Evolutionary conservation across 805 yeast species (phyloP).

Genomic region (Tetrapisispora nanseiensis): DNA sequence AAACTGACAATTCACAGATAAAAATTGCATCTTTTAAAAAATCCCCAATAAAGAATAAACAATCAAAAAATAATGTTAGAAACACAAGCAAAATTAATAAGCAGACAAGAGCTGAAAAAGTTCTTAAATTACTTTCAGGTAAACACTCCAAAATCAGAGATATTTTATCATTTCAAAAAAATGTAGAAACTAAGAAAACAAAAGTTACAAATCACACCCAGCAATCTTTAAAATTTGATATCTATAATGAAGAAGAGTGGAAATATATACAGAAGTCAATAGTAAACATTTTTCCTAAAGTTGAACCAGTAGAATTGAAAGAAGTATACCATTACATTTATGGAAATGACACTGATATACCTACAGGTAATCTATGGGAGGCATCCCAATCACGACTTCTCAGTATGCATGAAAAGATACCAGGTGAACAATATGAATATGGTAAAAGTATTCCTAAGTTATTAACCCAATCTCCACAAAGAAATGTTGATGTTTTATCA

Average conservation of each 20-base stretch:
- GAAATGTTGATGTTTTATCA: constrained; percentile 12
- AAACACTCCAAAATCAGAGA: constrained; percentile 24
- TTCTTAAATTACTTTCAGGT: constrained; percentile 24
- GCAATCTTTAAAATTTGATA: constrained; percentile 8
- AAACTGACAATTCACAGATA: background rate
- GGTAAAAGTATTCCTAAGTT: background rate
- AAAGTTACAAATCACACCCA: background rate
- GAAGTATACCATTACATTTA: constrained; percentile 20
- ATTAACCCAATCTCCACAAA: background rate
- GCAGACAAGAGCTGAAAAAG: constrained; percentile 9
- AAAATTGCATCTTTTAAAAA: background rate
- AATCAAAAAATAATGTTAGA: background rate
- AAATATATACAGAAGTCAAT: constrained; percentile 11
- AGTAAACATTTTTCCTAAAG: constrained; percentile 16
- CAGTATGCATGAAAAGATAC: background rate
- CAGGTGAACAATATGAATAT: background rate
- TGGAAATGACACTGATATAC: constrained; percentile 11
- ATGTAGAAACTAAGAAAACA: background rate
- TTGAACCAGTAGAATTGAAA: constrained; percentile 13
- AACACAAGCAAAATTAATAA: background rate
- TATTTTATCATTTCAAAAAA: constrained; percentile 10
- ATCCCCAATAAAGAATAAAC: background rate
- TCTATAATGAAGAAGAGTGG: constrained; percentile 27
- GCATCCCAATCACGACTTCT: constrained; percentile 16
- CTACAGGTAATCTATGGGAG: constrained; percentile 13